Percentiles rank a stretch among this genome's conserved stretches.
phyloP scores from a whole-genome alignment of 1,139 yeast genomes.

The Sugiyamaella novakii region DNA sequence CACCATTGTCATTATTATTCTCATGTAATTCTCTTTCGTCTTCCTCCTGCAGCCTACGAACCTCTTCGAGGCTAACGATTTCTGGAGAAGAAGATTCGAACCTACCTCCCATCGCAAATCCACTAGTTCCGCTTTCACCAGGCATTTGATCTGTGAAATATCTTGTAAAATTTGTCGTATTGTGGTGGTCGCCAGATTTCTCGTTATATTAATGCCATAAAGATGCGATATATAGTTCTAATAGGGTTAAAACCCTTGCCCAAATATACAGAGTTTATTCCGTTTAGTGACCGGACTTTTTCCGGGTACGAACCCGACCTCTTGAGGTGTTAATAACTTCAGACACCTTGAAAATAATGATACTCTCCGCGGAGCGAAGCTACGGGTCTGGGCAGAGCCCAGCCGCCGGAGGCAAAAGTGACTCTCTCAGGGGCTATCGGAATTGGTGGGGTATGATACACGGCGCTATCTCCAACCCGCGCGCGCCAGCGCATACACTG shows the following conservation, averaged over 20 bases:
- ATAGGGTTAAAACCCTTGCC: slow-evolving; percentile 1
- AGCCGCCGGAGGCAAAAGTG: too few species aligned
- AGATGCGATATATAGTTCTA: neutral
- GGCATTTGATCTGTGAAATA: slow-evolving; percentile 5
- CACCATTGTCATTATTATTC: neutral
- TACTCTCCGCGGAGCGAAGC: too few species aligned
- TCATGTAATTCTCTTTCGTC: slow-evolving; percentile 1
- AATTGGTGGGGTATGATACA: too few species aligned
- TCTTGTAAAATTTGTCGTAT: neutral
- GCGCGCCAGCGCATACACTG: too few species aligned
- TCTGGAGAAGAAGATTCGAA: slow-evolving; percentile 17
- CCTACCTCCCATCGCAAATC: neutral
- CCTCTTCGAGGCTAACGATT: slow-evolving; percentile 12
- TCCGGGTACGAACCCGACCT: too few species aligned
- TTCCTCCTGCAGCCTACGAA: slow-evolving; percentile 5
- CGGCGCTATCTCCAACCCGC: too few species aligned
- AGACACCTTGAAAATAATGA: too few species aligned
- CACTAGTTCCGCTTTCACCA: slow-evolving; percentile 3
- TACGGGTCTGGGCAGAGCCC: too few species aligned
- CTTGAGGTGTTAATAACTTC: too few species aligned
- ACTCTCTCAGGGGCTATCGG: too few species aligned
- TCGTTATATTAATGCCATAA: slow-evolving; percentile 4
- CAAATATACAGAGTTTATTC: too few species aligned
- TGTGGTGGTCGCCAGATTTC: neutral
- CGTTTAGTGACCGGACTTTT: too few species aligned